Evolutionary conservation across 202 grass and related monocot species (phyloP).

Genomic region (Brachypodium distachyon): DNA sequence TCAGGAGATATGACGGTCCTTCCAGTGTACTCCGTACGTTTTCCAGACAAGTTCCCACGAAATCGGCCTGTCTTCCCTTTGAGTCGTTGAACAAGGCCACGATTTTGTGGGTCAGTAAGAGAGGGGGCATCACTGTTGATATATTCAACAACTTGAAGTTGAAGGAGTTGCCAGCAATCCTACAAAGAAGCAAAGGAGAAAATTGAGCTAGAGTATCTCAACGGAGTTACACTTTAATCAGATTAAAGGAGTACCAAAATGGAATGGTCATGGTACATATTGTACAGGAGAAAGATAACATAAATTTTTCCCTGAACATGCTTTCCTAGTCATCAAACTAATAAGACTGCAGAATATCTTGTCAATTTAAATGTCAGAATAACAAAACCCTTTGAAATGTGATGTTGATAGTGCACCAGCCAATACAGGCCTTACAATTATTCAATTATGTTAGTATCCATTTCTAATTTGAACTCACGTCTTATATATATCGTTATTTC

Average conservation of each 20-base stretch:
- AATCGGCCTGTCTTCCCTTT: constrained; percentile 94
- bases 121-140: constrained; percentile 85
- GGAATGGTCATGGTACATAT: not conserved
- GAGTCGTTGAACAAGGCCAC: constrained; percentile 82
- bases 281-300: not conserved
- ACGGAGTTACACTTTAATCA: not conserved
- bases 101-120: constrained; percentile 64
- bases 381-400: not conserved
- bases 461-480: not conserved
- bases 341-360: not conserved
- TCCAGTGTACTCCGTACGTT: constrained; percentile 95
- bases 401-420: not conserved
- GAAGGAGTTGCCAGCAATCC: constrained; percentile 80
- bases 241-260: not conserved
- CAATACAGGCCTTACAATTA: not conserved
- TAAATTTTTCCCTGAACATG: not conserved
- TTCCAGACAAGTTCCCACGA: constrained; percentile 95
- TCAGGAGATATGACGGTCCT: constrained; percentile 97
- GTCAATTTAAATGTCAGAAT: not conserved
- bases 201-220: constrained; percentile 2
- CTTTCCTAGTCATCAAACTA: not conserved
- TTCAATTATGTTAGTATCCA: not conserved
- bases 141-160: constrained; percentile 88
- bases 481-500: not conserved
- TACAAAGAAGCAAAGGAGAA: constrained; percentile 24